Evolutionary conservation across 176 grass and related monocot genomes (phyloP).

Genomic region (Lolium perenne): DNA sequence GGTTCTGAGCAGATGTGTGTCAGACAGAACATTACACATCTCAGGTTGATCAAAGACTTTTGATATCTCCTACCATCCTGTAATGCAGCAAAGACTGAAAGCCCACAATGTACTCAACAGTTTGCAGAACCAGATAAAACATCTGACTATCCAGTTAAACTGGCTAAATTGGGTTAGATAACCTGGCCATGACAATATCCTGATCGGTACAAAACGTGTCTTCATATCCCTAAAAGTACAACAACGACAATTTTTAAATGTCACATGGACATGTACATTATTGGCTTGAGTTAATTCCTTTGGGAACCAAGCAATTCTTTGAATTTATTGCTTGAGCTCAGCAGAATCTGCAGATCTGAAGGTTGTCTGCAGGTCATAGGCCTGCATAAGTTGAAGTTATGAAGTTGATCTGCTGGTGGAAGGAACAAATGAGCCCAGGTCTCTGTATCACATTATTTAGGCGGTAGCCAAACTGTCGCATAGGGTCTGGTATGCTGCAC

Average conservation of each 20-base stretch:
- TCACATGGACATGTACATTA: conserved; percentile 22
- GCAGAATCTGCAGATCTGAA: conserved; percentile 29
- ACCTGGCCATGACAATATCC: conserved; percentile 13
- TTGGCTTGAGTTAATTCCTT: conserved; percentile 7
- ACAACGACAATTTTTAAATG: conserved; percentile 10
- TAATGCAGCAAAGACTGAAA: background rate
- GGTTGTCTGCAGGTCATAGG: background rate
- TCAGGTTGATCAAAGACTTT: background rate
- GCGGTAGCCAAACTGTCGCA: conserved; percentile 61
- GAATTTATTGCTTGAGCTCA: background rate
- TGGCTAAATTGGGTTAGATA: conserved; percentile 29
- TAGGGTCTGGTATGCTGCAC: conserved; percentile 85
- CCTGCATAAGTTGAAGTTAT: background rate
- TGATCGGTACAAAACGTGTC: conserved; percentile 11
- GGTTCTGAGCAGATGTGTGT: background rate
- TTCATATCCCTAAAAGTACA: conserved; percentile 44
- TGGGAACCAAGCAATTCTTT: conserved; percentile 27
- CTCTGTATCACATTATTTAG: conserved; percentile 30
- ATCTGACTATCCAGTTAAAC: conserved; percentile 9
- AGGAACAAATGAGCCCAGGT: conserved; percentile 32
- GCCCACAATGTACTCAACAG: background rate
- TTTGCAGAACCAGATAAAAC: background rate
- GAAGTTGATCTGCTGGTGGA: conserved; percentile 27
- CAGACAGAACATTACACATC: background rate
- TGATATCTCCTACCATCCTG: background rate